Conservation (phyloP, 2,329 filamentous ascomycete species). For the Xylariaceae sp. region DNA sequence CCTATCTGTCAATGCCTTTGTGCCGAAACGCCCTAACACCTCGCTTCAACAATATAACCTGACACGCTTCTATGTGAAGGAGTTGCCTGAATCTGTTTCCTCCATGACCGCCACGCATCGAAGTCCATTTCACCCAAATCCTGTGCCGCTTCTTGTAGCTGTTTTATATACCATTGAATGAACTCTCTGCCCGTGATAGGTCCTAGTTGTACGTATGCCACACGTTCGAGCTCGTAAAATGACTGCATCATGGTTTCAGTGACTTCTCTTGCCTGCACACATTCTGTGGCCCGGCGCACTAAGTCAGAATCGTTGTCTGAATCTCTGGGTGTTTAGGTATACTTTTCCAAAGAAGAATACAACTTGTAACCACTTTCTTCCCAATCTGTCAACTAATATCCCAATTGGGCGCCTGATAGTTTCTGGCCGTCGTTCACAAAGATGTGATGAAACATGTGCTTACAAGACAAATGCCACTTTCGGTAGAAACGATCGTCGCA, state of each 20-base stretch:
- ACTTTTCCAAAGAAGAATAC: neutral
- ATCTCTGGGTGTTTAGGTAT: neutral
- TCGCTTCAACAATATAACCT: too few relatives aligned
- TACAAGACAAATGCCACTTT: neutral
- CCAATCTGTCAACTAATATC: neutral
- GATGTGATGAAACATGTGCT: neutral
- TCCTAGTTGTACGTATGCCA: neutral
- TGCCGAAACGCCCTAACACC: too few relatives aligned
- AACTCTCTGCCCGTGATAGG: neutral
- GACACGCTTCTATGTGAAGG: too few relatives aligned
- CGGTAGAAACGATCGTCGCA: neutral
- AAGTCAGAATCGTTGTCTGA: neutral
- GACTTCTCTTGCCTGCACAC: neutral
- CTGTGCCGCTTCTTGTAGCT: neutral
- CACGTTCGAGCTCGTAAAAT: neutral
- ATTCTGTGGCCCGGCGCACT: neutral
- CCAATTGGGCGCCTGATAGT: neutral
- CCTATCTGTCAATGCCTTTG: too few relatives aligned
- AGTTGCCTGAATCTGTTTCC: too few relatives aligned
- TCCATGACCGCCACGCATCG: neutral
- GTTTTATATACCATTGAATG: neutral
- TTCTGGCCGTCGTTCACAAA: neutral
- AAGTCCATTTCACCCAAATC: constrained; percentile 6
- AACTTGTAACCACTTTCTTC: neutral
- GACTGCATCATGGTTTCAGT: neutral